These are phyloP conservation scores for Xylaria nigripes DNA, from an alignment of 495 filamentous ascomycete genomes.

Conservation along the genomic window DNA sequence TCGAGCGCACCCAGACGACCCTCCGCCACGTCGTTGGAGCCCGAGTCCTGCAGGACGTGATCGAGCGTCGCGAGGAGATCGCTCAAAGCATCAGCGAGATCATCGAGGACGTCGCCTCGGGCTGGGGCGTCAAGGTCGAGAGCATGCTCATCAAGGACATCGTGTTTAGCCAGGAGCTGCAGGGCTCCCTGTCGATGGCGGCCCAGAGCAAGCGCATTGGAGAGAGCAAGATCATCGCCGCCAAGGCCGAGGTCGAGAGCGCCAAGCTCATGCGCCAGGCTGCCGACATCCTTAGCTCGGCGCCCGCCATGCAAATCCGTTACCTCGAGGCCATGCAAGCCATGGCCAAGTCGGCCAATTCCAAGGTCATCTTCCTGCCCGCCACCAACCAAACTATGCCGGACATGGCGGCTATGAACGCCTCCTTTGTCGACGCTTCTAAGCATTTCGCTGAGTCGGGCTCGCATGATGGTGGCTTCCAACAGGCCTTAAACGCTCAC, in stretches of 20 bases:
- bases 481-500: slow-evolving; percentile 73
- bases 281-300: slow-evolving; percentile 86
- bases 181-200: slow-evolving; percentile 99
- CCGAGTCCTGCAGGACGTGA: slow-evolving; percentile 93
- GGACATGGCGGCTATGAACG: slow-evolving; percentile 31
- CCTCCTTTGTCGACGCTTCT: slow-evolving; percentile 17
- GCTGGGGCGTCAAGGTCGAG: slow-evolving; percentile 95
- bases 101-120: slow-evolving; percentile 87
- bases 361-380: slow-evolving; percentile 95
- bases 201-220: slow-evolving; percentile 98
- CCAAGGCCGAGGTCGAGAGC: slow-evolving; percentile 91
- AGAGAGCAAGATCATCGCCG: slow-evolving; percentile 95
- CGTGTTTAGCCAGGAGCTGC: slow-evolving; percentile 90
- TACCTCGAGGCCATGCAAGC: slow-evolving; percentile 99
- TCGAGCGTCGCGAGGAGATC: slow-evolving; percentile 96
- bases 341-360: slow-evolving; percentile 93
- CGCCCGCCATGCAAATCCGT: slow-evolving; percentile 97
- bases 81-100: slow-evolving; percentile 92
- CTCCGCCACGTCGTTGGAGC: slow-evolving; percentile 96
- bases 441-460: slow-evolving; percentile 19
- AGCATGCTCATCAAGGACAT: slow-evolving; percentile 99
- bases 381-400: slow-evolving; percentile 56
- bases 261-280: slow-evolving; percentile 98
- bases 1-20: slow-evolving; percentile 97
- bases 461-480: slow-evolving; percentile 56